Evolutionary conservation across 1,284 basidiomycete genomes (phyloP).

Genomic region (Lentinula novae-zelandiae): DNA sequence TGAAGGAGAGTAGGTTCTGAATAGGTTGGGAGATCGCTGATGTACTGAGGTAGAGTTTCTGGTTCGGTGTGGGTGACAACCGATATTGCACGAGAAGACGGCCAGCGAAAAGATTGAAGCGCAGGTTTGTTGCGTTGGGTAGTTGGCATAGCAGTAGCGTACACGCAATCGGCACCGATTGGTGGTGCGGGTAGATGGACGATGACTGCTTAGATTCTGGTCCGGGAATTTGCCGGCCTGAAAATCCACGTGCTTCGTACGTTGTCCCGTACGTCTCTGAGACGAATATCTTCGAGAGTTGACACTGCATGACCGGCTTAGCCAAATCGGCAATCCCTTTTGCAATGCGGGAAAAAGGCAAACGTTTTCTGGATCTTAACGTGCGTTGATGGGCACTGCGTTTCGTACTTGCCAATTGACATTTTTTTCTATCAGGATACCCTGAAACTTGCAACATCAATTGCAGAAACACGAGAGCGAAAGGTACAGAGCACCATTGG

Average conservation of each 20-base stretch:
- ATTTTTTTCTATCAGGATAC: slow-evolving; percentile 1
- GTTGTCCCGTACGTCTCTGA: too few relatives aligned
- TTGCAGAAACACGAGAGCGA: slow-evolving; percentile 1
- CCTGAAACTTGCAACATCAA: slow-evolving; percentile 7
- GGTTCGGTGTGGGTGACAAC: too few relatives aligned
- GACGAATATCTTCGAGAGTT: neutral
- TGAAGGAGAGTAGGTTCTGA: neutral
- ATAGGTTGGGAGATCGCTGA: neutral
- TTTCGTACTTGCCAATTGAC: neutral
- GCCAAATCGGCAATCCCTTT: neutral
- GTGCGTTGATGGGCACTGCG: neutral
- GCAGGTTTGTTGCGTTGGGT: neutral
- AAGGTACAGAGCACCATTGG: neutral
- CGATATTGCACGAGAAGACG: neutral
- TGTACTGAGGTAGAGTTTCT: neutral
- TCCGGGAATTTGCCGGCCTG: too few relatives aligned
- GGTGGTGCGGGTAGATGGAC: too few relatives aligned
- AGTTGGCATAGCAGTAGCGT: neutral
- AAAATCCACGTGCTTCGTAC: too few relatives aligned
- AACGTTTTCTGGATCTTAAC: slow-evolving; percentile 10
- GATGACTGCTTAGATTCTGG: too few relatives aligned
- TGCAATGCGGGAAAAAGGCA: slow-evolving; percentile 1
- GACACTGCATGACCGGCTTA: neutral
- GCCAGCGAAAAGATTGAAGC: neutral
- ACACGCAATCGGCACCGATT: too few relatives aligned